Percentiles rank a stretch among this genome's conserved stretches.
phyloP scores from a whole-genome alignment of 345 rosid genomes.

The Syzygium aqueum region DNA sequence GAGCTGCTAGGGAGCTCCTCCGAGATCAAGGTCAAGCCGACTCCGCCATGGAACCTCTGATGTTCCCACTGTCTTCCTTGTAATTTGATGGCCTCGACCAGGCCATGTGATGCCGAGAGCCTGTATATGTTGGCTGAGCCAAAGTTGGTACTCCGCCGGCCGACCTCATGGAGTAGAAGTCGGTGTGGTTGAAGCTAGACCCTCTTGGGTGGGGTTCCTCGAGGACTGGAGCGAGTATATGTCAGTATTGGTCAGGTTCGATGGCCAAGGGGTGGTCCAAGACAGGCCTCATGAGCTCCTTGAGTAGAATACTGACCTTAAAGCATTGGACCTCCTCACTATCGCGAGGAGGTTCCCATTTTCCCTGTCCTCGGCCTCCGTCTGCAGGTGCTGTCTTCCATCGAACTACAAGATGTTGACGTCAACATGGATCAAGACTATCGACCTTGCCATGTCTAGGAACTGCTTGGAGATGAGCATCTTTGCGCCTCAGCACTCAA shows the following conservation, averaged over 20 bases:
- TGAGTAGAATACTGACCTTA: conserved; percentile 22
- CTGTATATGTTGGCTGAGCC: neutral
- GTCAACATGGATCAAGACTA: conserved; percentile 19
- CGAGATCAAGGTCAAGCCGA: neutral
- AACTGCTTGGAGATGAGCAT: conserved; percentile 26
- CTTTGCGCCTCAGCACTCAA: conserved; percentile 24
- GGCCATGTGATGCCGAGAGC: neutral
- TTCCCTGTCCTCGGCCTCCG: conserved; percentile 22
- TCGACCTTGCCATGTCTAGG: conserved; percentile 18
- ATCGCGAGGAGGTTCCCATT: conserved; percentile 30
- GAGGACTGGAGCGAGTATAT: conserved; percentile 1
- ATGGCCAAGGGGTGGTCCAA: conserved; percentile 20
- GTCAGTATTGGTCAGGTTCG: conserved; percentile 24
- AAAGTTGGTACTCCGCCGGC: neutral
- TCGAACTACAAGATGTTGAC: conserved; percentile 16
- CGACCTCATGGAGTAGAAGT: neutral
- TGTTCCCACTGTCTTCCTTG: neutral
- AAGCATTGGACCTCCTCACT: conserved; percentile 17
- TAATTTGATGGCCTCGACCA: neutral
- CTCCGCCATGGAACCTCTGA: neutral
- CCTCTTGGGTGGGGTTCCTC: neutral
- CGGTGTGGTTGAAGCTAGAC: neutral
- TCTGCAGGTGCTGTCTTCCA: conserved; percentile 25
- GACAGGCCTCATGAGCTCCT: conserved; percentile 21
- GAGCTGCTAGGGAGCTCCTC: too few relatives aligned